phyloP scores from a whole-genome alignment of 805 yeast species.

The Saccharomyces eubayanus region DNA sequence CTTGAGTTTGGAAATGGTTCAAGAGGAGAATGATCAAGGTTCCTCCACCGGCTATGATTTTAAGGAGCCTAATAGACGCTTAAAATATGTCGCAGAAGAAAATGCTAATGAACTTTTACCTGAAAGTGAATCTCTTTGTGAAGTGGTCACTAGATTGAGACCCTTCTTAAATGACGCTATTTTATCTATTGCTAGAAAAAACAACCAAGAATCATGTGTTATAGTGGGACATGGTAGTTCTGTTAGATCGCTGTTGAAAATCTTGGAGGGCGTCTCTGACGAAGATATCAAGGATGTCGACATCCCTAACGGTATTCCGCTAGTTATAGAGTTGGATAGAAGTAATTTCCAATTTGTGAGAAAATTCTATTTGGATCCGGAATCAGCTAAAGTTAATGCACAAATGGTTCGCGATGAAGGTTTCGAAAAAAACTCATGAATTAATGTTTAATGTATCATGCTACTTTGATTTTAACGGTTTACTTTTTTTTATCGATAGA shows the following conservation, averaged over 20 bases:
- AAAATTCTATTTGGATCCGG: conserved; percentile 70
- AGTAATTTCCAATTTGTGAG: conserved; percentile 37
- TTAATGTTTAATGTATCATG: neutral
- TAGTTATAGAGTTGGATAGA: conserved; percentile 56
- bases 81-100: conserved; percentile 31
- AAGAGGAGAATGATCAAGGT: conserved; percentile 33
- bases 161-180: conserved; percentile 48
- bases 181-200: conserved; percentile 38
- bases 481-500: neutral
- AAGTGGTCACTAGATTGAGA: conserved; percentile 59
- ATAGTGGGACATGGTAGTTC: conserved; percentile 79
- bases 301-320: conserved; percentile 79
- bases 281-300: conserved; percentile 63
- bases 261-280: conserved; percentile 56
- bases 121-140: conserved; percentile 61
- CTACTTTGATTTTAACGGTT: neutral
- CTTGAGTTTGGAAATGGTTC: conserved; percentile 28
- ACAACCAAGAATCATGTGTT: conserved; percentile 49
- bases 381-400: conserved; percentile 69
- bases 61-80: conserved; percentile 31
- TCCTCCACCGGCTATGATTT: conserved; percentile 29
- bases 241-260: conserved; percentile 65
- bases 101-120: conserved; percentile 43
- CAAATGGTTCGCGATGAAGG: conserved; percentile 78
- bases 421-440: conserved; percentile 28